Base-by-base conservation (phyloP, 768 basidiomycete genomes). In the Hemileccinum impolitum region DNA sequence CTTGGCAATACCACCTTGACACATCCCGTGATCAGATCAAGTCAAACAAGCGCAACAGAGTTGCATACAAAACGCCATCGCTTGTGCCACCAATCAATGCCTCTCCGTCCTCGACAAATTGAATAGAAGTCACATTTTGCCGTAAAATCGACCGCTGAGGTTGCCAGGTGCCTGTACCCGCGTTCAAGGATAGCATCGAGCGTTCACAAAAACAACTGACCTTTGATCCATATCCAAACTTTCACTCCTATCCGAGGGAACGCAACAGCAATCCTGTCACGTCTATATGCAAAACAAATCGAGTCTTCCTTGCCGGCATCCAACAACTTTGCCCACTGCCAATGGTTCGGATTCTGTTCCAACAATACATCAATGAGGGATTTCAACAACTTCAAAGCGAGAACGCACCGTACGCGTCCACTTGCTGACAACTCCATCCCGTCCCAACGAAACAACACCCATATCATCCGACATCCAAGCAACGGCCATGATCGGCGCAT, bases 41-140 rank as follows among this genome's bases (percentile, higher is more conserved):
- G 6, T 17, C 26, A 1, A 40, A 25, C 26, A 40, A 31, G 10
- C 25, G 9, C 25, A 25, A 46, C 21, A 38, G 39, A 38, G 9
- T 10, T 56, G 17, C 81, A 48, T 64, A 86, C 85, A 87, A 56
- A 17, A 82, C 80, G 11, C 85, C 85, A 56, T 87, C 85, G 45
- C 74, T 75, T 25, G 86, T 86, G 2, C 84, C 86, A 1, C 86
- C 85, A 19, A 87, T 67, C 39, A 87, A 67, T 41, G 79, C 82
- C 32, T 73, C 72, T 0, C 85, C 86, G 28, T 79, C 79, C 19
- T 82, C 76, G 9, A 85, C 72, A 58, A 87, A 86, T 55, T 72
- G 74, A 50, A 87, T 74, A 4, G 78, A 74, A 8, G 82, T 82
- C 40, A 86, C 81, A 46, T 84, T 82, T 53, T 78, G 79, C 45